Evolutionary conservation across 768 basidiomycete species (phyloP).

Genomic region (Chlorophyllum brunneum): DNA sequence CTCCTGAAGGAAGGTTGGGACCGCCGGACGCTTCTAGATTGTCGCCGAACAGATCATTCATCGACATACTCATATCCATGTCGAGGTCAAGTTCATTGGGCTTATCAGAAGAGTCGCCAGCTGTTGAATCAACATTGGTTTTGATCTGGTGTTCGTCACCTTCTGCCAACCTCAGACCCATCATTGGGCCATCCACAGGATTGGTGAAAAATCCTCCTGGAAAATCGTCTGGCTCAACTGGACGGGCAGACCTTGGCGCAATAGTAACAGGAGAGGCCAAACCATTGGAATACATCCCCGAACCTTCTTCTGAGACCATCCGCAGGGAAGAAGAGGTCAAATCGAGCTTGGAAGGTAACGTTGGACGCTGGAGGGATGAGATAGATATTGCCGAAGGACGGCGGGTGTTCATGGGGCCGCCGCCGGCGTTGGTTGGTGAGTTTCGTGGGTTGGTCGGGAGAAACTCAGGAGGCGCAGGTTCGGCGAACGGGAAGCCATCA

Average conservation of each 20-base stretch:
- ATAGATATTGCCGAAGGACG: constrained; percentile 77
- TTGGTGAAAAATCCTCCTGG: constrained; percentile 54
- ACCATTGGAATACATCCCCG: constrained; percentile 51
- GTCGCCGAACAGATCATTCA: constrained; percentile 56
- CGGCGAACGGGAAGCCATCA: constrained; percentile 6
- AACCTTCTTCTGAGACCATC: constrained; percentile 64
- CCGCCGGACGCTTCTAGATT: constrained; percentile 28
- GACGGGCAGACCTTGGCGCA: constrained; percentile 74
- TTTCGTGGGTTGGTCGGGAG: constrained; percentile 19
- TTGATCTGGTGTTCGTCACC: constrained; percentile 13
- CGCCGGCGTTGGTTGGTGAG: constrained; percentile 29
- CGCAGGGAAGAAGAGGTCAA: constrained; percentile 67
- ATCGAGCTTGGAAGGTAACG: constrained; percentile 74
- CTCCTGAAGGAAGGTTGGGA: constrained; percentile 13
- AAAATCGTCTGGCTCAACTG: constrained; percentile 49
- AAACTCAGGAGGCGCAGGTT: constrained; percentile 15
- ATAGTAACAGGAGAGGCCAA: constrained; percentile 78
- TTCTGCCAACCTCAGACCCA: constrained; percentile 56
- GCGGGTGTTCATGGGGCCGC: constrained; percentile 31
- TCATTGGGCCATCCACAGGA: constrained; percentile 36
- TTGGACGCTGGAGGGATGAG: constrained; percentile 71
- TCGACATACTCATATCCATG: constrained; percentile 57
- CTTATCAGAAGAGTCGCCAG: constrained; percentile 71
- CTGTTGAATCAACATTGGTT: constrained; percentile 24
- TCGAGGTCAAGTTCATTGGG: constrained; percentile 81